phyloP scores from a whole-genome alignment of 176 grass and related monocot species.

The Panicum miliaceum region DNA sequence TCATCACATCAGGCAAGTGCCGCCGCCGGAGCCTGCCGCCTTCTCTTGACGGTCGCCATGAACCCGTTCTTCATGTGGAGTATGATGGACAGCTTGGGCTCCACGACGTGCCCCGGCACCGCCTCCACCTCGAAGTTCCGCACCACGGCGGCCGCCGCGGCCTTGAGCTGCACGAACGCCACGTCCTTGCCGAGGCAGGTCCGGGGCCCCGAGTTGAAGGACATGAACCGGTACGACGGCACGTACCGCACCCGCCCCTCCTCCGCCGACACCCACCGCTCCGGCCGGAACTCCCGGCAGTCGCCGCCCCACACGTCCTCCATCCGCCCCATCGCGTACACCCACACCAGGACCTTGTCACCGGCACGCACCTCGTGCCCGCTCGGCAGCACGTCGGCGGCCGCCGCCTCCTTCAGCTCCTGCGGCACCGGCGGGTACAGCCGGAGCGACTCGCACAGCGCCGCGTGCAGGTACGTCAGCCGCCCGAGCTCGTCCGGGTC shows the following conservation, averaged over 20 bases:
- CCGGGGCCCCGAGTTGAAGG: slow-evolving; percentile 62
- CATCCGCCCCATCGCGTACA: slow-evolving; percentile 70
- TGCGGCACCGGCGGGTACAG: slow-evolving; percentile 71
- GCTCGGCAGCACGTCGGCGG: slow-evolving; percentile 58
- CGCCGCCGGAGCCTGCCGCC: slow-evolving; percentile 3
- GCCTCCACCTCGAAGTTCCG: slow-evolving; percentile 39
- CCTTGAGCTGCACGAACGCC: slow-evolving; percentile 60
- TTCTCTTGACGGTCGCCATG: slow-evolving; percentile 40
- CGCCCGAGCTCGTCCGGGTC: slow-evolving; percentile 56
- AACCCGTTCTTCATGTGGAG: slow-evolving; percentile 63
- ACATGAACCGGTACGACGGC: slow-evolving; percentile 59
- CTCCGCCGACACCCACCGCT: slow-evolving; percentile 44
- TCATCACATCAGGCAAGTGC: neutral
- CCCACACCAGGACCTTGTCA: slow-evolving; percentile 49
- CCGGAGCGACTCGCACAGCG: slow-evolving; percentile 68
- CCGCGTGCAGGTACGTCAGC: slow-evolving; percentile 63
- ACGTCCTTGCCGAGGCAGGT: slow-evolving; percentile 64
- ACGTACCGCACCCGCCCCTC: slow-evolving; percentile 47
- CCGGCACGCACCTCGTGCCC: slow-evolving; percentile 48
- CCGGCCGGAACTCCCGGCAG: slow-evolving; percentile 63
- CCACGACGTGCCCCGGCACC: slow-evolving; percentile 39
- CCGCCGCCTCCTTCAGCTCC: slow-evolving; percentile 61
- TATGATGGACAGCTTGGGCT: slow-evolving; percentile 64
- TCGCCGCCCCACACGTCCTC: slow-evolving; percentile 59
- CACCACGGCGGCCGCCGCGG: slow-evolving; percentile 45